Conservation (phyloP, 2,329 filamentous ascomycete species). For the Fonsecaea pugnacius region DNA sequence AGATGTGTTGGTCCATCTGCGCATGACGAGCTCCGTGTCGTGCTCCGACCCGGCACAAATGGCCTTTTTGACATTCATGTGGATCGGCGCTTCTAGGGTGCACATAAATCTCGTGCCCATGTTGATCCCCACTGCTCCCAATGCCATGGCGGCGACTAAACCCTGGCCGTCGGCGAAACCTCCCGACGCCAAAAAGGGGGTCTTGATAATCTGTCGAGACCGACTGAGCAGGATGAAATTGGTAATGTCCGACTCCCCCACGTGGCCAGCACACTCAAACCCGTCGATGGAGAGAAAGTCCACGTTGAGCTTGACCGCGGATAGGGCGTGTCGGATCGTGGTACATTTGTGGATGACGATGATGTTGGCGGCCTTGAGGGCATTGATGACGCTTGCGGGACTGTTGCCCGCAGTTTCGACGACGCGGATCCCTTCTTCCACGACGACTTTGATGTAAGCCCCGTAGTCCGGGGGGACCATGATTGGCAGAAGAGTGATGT, state of each 20-base stretch:
- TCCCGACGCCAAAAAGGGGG: slow-evolving; percentile 94
- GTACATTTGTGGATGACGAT: slow-evolving; percentile 97
- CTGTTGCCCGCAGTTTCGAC: slow-evolving; percentile 93
- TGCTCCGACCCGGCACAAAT: slow-evolving; percentile 89
- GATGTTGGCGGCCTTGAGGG: slow-evolving; percentile 78
- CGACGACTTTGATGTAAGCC: slow-evolving; percentile 87
- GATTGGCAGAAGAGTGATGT: slow-evolving; percentile 89
- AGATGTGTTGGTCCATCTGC: slow-evolving; percentile 91
- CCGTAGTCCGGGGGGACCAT: slow-evolving; percentile 89
- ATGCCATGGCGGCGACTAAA: slow-evolving; percentile 82
- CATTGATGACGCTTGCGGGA: slow-evolving; percentile 85
- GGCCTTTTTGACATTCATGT: slow-evolving; percentile 88
- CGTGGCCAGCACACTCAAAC: slow-evolving; percentile 86
- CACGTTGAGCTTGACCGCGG: slow-evolving; percentile 89
- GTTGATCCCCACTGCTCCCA: slow-evolving; percentile 93
- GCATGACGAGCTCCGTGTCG: slow-evolving; percentile 84
- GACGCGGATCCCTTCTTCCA: slow-evolving; percentile 88
- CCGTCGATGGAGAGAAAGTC: slow-evolving; percentile 97
- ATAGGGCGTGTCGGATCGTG: slow-evolving; percentile 88
- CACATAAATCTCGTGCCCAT: slow-evolving; percentile 99
- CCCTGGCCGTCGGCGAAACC: slow-evolving; percentile 95
- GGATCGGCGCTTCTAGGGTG: slow-evolving; percentile 89
- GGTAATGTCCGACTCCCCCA: slow-evolving; percentile 60
- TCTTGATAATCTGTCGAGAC: slow-evolving; percentile 78
- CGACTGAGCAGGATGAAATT: slow-evolving; percentile 72